Percentiles rank a stretch among this genome's conserved stretches.
Conservation (phyloP, 2,329 filamentous ascomycete genomes). For the Phialophora chinensis region DNA sequence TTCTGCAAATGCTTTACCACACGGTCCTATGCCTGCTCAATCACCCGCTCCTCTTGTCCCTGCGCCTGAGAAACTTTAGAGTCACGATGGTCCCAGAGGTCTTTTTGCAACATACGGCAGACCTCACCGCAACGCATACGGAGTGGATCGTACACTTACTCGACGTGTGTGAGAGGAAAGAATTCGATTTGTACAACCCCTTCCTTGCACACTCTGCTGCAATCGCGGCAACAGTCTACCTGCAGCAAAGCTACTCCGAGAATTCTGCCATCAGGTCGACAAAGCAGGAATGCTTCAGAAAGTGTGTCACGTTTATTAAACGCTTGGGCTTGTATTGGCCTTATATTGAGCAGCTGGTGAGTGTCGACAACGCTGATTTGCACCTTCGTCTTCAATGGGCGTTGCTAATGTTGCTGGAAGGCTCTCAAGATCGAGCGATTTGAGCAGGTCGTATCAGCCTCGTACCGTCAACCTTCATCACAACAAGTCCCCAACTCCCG, state of each 20-base stretch:
- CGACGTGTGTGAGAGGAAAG: constrained; percentile 54
- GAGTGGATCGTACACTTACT: constrained; percentile 62
- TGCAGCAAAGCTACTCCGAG: constrained; percentile 61
- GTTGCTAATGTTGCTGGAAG: constrained; percentile 38
- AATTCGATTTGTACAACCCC: constrained; percentile 55
- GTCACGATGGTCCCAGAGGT: constrained; percentile 58
- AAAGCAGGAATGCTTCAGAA: constrained; percentile 53
- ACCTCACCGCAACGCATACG: constrained; percentile 58
- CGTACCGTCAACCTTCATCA: constrained; percentile 48
- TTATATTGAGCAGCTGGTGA: constrained; percentile 53
- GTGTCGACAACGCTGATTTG: constrained; percentile 14
- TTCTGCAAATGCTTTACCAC: constrained; percentile 60
- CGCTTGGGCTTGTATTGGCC: constrained; percentile 53
- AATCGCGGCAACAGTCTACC: constrained; percentile 60
- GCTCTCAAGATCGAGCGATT: constrained; percentile 52
- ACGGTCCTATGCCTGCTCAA: constrained; percentile 61
- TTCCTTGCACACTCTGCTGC: constrained; percentile 58
- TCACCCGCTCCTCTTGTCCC: constrained; percentile 60
- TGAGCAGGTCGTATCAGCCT: constrained; percentile 53
- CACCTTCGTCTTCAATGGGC: background rate
- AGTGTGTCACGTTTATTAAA: constrained; percentile 54
- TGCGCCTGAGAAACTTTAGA: constrained; percentile 60
- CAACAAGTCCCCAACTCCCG: constrained; percentile 40
- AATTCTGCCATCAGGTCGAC: constrained; percentile 47
- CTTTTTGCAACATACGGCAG: constrained; percentile 61